Evolutionary conservation across 2,329 filamentous ascomycete genomes (phyloP).

Genomic region (Dothiorella sarmentorum): DNA sequence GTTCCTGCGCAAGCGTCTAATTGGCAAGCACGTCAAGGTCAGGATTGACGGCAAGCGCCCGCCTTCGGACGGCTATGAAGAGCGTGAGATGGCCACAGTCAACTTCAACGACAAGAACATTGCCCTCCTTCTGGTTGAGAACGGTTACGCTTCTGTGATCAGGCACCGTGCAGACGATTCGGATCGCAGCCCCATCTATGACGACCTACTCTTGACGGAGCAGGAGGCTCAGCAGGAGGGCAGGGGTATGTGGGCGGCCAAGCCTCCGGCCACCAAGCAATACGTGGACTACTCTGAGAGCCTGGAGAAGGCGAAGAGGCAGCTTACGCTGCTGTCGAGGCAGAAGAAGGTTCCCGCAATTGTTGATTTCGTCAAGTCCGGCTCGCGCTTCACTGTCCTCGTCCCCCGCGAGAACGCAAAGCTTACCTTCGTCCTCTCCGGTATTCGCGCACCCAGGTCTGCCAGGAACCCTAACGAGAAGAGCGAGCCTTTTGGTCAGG

Average conservation of each 20-base stretch:
- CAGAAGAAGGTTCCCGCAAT: constrained; percentile 91
- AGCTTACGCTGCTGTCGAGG: constrained; percentile 79
- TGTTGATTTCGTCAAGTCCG: constrained; percentile 97
- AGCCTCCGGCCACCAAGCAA: constrained; percentile 76
- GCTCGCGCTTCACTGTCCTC: constrained; percentile 86
- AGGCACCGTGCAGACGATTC: constrained; percentile 92
- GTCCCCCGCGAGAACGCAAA: constrained; percentile 92
- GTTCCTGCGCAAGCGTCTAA: constrained; percentile 86
- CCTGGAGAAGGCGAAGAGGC: constrained; percentile 91
- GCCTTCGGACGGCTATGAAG: constrained; percentile 85
- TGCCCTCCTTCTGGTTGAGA: constrained; percentile 79
- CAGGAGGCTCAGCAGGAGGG: constrained; percentile 77
- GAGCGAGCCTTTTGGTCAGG: constrained; percentile 90
- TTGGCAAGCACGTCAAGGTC: constrained; percentile 92
- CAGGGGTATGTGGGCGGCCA: constrained; percentile 94
- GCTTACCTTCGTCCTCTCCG: constrained; percentile 89
- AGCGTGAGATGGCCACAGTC: constrained; percentile 89
- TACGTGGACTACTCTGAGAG: constrained; percentile 90
- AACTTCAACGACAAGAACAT: constrained; percentile 82
- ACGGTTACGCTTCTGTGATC: constrained; percentile 89
- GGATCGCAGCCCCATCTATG: constrained; percentile 90
- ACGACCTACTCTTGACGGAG: constrained; percentile 77
- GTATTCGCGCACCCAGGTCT: constrained; percentile 85
- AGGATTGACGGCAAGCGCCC: constrained; percentile 87
- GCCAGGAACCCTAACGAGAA: constrained; percentile 76